phyloP scores from a whole-genome alignment of 352 stramenopile species.

The Stephanocyclus meneghinianus region DNA sequence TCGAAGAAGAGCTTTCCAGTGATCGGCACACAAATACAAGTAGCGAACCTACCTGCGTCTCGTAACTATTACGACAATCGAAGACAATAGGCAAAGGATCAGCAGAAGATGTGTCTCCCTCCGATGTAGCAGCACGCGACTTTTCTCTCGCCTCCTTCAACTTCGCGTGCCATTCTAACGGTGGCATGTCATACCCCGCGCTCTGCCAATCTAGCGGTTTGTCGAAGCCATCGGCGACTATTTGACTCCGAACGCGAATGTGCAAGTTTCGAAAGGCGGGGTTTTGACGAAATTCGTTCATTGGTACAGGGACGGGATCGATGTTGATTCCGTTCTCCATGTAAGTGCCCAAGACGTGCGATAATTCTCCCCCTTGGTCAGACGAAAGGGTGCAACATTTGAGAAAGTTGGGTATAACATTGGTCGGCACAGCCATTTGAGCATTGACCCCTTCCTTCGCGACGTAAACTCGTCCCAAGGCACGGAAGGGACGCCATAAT shows the following conservation, averaged over 20 bases:
- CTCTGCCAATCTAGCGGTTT: slow-evolving; percentile 78
- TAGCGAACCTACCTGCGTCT: slow-evolving; percentile 65
- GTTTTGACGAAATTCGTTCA: slow-evolving; percentile 76
- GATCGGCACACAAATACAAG: background rate
- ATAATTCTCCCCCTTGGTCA: slow-evolving; percentile 43
- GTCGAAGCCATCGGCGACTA: slow-evolving; percentile 88
- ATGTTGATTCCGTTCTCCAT: slow-evolving; percentile 85
- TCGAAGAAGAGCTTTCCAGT: background rate
- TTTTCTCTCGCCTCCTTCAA: slow-evolving; percentile 68
- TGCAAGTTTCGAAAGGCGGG: slow-evolving; percentile 85
- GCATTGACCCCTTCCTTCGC: slow-evolving; percentile 92
- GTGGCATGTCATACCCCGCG: slow-evolving; percentile 82
- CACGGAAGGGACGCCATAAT: slow-evolving; percentile 73
- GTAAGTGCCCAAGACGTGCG: slow-evolving; percentile 62
- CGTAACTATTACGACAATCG: slow-evolving; percentile 87
- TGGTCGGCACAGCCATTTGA: slow-evolving; percentile 90
- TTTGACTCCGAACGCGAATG: slow-evolving; percentile 87
- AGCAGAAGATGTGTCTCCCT: background rate
- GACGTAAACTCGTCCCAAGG: slow-evolving; percentile 87
- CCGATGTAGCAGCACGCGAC: background rate
- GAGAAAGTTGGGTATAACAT: slow-evolving; percentile 82
- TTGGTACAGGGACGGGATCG: slow-evolving; percentile 70
- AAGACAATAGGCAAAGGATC: slow-evolving; percentile 73
- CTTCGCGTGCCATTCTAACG: slow-evolving; percentile 84
- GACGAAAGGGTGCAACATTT: slow-evolving; percentile 75